Conservation (phyloP, 768 basidiomycete genomes). For the Boletus eberwhitei region DNA sequence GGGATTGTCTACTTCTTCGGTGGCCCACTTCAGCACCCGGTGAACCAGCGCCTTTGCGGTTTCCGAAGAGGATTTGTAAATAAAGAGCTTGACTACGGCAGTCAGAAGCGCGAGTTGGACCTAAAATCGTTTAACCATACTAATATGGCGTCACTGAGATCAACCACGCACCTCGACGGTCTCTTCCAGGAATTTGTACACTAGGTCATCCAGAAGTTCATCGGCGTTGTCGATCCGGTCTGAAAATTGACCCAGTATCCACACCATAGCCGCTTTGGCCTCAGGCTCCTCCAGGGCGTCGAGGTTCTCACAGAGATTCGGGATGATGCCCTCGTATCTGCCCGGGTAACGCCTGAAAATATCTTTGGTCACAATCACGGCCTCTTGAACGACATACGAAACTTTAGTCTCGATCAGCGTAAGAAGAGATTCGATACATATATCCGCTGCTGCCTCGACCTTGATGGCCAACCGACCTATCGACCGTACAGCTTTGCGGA, state of each 20-base stretch:
- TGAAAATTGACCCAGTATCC: slow-evolving; percentile 97
- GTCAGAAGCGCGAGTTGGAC: slow-evolving; percentile 95
- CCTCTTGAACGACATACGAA: slow-evolving; percentile 95
- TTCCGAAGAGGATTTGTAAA: slow-evolving; percentile 81
- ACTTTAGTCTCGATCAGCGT: slow-evolving; percentile 90
- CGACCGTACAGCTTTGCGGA: slow-evolving; percentile 94
- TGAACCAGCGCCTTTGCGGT: slow-evolving; percentile 86
- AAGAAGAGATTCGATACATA: slow-evolving; percentile 84
- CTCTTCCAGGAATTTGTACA: slow-evolving; percentile 89
- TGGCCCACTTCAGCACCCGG: slow-evolving; percentile 95
- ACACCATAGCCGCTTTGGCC: slow-evolving; percentile 95
- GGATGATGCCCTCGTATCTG: slow-evolving; percentile 94
- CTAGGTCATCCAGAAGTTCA: slow-evolving; percentile 88
- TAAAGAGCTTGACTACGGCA: slow-evolving; percentile 93
- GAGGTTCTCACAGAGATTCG: slow-evolving; percentile 86
- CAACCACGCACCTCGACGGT: slow-evolving; percentile 71
- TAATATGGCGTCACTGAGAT: neutral
- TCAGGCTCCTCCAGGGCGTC: slow-evolving; percentile 94
- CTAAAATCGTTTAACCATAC: slow-evolving; percentile 36
- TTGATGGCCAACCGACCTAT: slow-evolving; percentile 99
- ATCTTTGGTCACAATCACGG: slow-evolving; percentile 96
- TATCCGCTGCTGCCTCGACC: slow-evolving; percentile 83
- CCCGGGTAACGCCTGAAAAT: slow-evolving; percentile 97
- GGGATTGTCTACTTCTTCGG: slow-evolving; percentile 97
- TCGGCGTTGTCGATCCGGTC: slow-evolving; percentile 94